phyloP scores from a whole-genome alignment of 1,284 basidiomycete genomes.

The Tilletia walkeri region DNA sequence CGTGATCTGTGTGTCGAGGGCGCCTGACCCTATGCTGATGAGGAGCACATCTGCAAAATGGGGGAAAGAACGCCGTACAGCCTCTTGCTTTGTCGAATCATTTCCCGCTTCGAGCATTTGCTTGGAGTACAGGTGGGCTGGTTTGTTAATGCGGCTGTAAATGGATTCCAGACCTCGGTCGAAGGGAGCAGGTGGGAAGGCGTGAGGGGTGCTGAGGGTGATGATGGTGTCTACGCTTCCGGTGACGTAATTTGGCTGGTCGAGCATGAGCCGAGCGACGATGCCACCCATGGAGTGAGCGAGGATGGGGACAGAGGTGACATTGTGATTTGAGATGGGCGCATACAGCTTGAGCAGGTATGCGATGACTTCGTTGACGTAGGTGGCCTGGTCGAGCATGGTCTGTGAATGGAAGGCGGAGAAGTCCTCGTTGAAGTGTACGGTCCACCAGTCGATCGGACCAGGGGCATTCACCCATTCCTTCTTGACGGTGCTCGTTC shows the following conservation, averaged over 20 bases:
- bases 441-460: slow-evolving; percentile 56
- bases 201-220: slow-evolving; percentile 92
- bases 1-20: slow-evolving; percentile 85
- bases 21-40: slow-evolving; percentile 85
- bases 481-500: slow-evolving; percentile 19
- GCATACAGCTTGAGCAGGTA: slow-evolving; percentile 77
- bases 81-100: slow-evolving; percentile 56
- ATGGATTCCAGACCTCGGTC: slow-evolving; percentile 75
- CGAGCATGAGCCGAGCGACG: slow-evolving; percentile 69
- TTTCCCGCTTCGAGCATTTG: neutral
- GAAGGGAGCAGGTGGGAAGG: slow-evolving; percentile 81
- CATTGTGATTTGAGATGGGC: slow-evolving; percentile 55
- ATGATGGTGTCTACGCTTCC: slow-evolving; percentile 71
- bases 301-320: slow-evolving; percentile 67
- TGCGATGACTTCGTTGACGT: slow-evolving; percentile 69
- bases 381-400: slow-evolving; percentile 76
- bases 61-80: slow-evolving; percentile 24
- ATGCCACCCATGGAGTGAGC: slow-evolving; percentile 99
- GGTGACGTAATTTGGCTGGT: slow-evolving; percentile 61
- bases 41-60: slow-evolving; percentile 61
- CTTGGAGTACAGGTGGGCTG: slow-evolving; percentile 9
- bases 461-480: slow-evolving; percentile 37
- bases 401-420: slow-evolving; percentile 92
- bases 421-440: slow-evolving; percentile 96
- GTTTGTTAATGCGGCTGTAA: slow-evolving; percentile 61